A percentile compares a stretch with the other conserved stretches of the same genome.
These are phyloP conservation scores for Penicillium sp. DNA, from an alignment of 2,329 filamentous ascomycete species.

Conservation along the genomic window DNA sequence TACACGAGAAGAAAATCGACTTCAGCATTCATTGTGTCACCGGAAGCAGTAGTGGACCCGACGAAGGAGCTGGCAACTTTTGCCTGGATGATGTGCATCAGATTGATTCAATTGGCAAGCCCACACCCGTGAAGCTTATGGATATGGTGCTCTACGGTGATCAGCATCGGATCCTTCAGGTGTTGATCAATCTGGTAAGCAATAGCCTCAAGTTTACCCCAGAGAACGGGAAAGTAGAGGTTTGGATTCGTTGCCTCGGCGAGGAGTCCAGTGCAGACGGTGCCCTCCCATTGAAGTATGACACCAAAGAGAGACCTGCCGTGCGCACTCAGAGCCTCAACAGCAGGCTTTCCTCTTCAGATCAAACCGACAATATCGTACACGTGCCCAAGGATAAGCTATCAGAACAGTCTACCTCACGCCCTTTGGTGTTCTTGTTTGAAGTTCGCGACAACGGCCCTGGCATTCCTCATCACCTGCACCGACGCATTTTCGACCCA, in stretches of 20 bases:
- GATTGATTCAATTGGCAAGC: constrained; percentile 31
- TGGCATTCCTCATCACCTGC: constrained; percentile 76
- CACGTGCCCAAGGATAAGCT: background rate
- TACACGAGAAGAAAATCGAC: constrained; percentile 73
- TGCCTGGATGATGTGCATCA: background rate
- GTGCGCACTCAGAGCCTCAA: background rate
- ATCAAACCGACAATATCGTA: background rate
- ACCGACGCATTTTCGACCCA: constrained; percentile 84
- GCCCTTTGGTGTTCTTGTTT: constrained; percentile 76
- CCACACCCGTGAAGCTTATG: constrained; percentile 53
- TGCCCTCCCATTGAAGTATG: background rate
- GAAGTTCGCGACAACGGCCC: constrained; percentile 87
- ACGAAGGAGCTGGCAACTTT: background rate
- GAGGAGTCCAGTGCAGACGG: background rate
- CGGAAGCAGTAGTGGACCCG: constrained; percentile 6
- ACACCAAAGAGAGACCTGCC: background rate
- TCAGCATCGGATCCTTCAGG: constrained; percentile 83
- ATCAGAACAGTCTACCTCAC: constrained; percentile 55
- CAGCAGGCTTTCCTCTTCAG: background rate
- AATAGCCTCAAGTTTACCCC: constrained; percentile 93
- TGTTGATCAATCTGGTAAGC: constrained; percentile 77
- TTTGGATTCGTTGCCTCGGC: constrained; percentile 70
- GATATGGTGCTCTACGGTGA: constrained; percentile 94
- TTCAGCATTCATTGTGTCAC: constrained; percentile 72
- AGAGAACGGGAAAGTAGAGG: constrained; percentile 68